These are phyloP conservation scores for Dryas drummondii DNA, from an alignment of 306 rosid species.

Conservation along the genomic window DNA sequence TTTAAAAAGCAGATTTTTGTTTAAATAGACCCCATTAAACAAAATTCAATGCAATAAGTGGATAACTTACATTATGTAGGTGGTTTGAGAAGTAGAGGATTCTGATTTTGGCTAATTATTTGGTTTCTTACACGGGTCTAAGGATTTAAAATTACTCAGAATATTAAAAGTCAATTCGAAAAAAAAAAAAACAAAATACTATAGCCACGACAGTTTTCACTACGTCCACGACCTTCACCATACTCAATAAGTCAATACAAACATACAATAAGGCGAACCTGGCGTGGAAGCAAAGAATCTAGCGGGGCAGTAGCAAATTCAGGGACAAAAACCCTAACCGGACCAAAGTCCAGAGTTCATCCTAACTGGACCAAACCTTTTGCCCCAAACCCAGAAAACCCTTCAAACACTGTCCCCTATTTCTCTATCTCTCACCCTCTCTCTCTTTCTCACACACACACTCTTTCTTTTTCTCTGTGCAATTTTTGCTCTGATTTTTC, in stretches of 20 bases:
- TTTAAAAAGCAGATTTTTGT: no score
- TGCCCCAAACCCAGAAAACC: constrained; percentile 32
- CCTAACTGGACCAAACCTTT: constrained; percentile 38
- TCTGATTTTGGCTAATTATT: no score
- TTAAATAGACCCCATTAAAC: no score
- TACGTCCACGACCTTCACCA: not conserved
- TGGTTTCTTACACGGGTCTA: no score
- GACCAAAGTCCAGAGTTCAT: constrained; percentile 38
- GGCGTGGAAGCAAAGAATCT: constrained; percentile 21
- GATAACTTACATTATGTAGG: no score
- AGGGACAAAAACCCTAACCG: constrained; percentile 54
- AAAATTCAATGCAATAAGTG: no score
- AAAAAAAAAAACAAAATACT: not conserved
- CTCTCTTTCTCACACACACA: not conserved
- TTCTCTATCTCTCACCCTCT: not conserved
- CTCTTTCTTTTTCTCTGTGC: constrained; percentile 18
- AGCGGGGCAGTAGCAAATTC: constrained; percentile 19
- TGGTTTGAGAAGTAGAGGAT: no score
- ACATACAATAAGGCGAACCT: not conserved
- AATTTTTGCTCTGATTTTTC: constrained; percentile 3
- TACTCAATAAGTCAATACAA: not conserved
- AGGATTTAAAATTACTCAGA: no score
- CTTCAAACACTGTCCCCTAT: not conserved
- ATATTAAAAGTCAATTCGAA: not conserved
- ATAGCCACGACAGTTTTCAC: not conserved